Percentiles rank a stretch among this genome's conserved stretches.
phyloP scores from a whole-genome alignment of 805 yeast genomes.

The Diddensiella santjacobensis region DNA sequence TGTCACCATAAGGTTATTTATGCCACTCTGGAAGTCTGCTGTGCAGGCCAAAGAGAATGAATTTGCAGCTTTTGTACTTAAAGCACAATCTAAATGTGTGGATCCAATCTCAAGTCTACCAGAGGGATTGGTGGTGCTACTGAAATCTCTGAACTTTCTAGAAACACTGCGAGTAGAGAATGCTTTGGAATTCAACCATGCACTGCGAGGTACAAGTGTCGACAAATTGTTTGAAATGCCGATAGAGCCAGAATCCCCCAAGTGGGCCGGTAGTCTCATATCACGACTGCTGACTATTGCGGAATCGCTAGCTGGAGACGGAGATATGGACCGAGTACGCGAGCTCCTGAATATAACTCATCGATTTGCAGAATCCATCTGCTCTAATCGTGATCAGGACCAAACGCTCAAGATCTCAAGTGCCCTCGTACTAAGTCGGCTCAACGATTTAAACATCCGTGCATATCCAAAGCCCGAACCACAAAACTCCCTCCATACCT shows the following conservation, averaged over 20 bases:
- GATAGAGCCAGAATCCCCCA: not conserved
- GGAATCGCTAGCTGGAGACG: not conserved
- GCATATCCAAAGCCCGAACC: not conserved
- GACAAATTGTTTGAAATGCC: not conserved
- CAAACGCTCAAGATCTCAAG: not conserved
- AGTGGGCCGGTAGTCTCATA: not conserved
- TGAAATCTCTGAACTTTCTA: not conserved
- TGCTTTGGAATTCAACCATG: not conserved
- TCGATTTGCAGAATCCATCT: not conserved
- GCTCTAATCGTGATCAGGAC: not conserved
- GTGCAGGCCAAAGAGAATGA: slow-evolving; percentile 1
- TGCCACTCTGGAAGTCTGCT: slow-evolving; percentile 14
- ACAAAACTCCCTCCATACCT: no score
- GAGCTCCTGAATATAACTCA: not conserved
- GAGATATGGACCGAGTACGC: not conserved
- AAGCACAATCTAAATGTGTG: not conserved
- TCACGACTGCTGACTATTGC: not conserved
- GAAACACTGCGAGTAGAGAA: not conserved
- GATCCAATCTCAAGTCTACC: not conserved
- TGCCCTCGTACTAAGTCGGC: not conserved
- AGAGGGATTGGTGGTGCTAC: not conserved
- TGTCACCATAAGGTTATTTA: slow-evolving; percentile 3
- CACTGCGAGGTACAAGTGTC: not conserved
- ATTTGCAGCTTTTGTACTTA: not conserved
- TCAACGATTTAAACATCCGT: not conserved